Evolutionary conservation across 2,329 filamentous ascomycete genomes (phyloP).

Genomic region (Stemphylium lycopersici): DNA sequence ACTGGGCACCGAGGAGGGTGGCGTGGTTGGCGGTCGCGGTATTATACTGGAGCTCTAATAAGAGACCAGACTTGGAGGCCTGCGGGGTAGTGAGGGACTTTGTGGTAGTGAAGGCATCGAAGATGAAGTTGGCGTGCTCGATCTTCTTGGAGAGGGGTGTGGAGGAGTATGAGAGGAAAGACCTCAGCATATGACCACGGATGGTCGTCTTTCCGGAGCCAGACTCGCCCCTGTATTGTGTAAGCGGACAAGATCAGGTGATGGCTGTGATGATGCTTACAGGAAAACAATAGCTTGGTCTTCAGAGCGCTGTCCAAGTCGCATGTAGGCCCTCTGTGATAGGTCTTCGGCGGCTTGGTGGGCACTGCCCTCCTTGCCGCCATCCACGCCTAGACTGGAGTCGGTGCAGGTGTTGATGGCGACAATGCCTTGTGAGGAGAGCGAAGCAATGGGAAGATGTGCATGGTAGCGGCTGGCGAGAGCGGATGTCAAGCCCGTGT

Average conservation of each 20-base stretch:
- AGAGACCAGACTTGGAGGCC: slow-evolving; percentile 92
- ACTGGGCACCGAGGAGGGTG: slow-evolving; percentile 88
- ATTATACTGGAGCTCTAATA: slow-evolving; percentile 97
- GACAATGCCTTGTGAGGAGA: slow-evolving; percentile 91
- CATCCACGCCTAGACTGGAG: slow-evolving; percentile 86
- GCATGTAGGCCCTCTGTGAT: slow-evolving; percentile 81
- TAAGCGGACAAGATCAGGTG: slow-evolving; percentile 7
- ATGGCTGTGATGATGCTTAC: slow-evolving; percentile 61
- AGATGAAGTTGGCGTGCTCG: slow-evolving; percentile 91
- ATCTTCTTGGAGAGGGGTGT: slow-evolving; percentile 93
- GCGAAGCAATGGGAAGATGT: slow-evolving; percentile 80
- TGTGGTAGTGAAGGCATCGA: slow-evolving; percentile 94
- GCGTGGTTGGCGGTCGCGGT: slow-evolving; percentile 83
- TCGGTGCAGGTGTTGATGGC: slow-evolving; percentile 94
- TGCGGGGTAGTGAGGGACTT: slow-evolving; percentile 96
- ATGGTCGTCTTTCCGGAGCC: slow-evolving; percentile 96
- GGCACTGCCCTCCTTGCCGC: slow-evolving; percentile 87
- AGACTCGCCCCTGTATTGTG: slow-evolving; percentile 77
- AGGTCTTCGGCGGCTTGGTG: slow-evolving; percentile 93
- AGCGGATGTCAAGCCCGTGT: slow-evolving; percentile 80
- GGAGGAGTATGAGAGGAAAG: slow-evolving; percentile 85
- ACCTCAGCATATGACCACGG: slow-evolving; percentile 83
- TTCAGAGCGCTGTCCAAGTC: slow-evolving; percentile 85
- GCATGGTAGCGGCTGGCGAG: slow-evolving; percentile 91
- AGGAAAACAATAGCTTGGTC: slow-evolving; percentile 93